These are phyloP conservation scores for Oemleria cerasiformis DNA, from an alignment of 306 rosid species.

Conservation along the genomic window DNA sequence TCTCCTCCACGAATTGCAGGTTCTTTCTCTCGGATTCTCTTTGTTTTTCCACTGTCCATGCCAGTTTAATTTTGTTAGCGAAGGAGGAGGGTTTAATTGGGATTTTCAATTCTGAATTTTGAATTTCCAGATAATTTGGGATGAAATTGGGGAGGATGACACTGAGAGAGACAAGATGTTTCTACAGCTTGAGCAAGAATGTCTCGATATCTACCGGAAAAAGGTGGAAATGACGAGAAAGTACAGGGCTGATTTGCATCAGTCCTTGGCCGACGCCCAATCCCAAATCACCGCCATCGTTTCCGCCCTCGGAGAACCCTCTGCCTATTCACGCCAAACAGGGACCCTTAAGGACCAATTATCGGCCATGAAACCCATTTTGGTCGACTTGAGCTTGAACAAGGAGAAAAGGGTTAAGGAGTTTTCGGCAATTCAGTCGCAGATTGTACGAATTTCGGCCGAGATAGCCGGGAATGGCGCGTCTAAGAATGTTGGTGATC, in stretches of 20 bases:
- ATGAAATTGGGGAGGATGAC: constrained; percentile 89
- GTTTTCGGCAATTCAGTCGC: constrained; percentile 56
- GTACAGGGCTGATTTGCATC: constrained; percentile 63
- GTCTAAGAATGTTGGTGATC: constrained; percentile 35
- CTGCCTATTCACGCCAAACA: constrained; percentile 48
- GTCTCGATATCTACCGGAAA: constrained; percentile 74
- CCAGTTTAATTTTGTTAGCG: background rate
- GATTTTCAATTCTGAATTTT: background rate
- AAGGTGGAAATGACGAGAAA: constrained; percentile 77
- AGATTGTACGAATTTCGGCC: constrained; percentile 51
- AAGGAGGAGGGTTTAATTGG: background rate
- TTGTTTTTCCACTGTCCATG: background rate
- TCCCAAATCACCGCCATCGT: constrained; percentile 45
- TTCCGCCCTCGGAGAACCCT: constrained; percentile 62
- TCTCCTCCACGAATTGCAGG: constrained; percentile 87
- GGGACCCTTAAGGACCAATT: constrained; percentile 75
- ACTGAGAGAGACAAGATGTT: constrained; percentile 76
- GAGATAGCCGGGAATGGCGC: constrained; percentile 67
- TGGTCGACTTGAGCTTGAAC: constrained; percentile 72
- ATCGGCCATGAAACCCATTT: constrained; percentile 47
- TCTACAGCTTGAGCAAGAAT: constrained; percentile 86
- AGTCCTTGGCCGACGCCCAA: constrained; percentile 60
- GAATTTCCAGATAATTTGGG: constrained; percentile 62
- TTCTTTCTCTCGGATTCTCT: constrained; percentile 11
- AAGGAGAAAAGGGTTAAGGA: constrained; percentile 57